These are phyloP conservation scores for Fraxinus latifolia DNA, from an alignment of 305 asterid genomes.

Conservation along the genomic window DNA sequence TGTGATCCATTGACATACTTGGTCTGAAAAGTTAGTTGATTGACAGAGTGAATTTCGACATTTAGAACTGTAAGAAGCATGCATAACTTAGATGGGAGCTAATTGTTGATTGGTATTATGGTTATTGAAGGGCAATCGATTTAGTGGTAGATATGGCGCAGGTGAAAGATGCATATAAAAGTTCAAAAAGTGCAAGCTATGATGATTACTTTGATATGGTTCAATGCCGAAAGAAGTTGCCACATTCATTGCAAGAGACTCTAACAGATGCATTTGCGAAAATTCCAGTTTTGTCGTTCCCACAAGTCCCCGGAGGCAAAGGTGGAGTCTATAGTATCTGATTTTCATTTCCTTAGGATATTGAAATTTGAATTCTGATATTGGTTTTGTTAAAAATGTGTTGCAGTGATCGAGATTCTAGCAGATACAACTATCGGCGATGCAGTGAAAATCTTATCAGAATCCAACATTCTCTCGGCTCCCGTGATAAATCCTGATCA, in stretches of 20 bases:
- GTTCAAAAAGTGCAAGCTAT: conserved; percentile 27
- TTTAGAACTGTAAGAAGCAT: background rate
- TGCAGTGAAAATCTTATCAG: conserved; percentile 68
- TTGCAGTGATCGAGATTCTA: conserved; percentile 62
- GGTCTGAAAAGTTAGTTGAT: background rate
- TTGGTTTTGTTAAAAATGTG: background rate
- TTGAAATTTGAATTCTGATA: background rate
- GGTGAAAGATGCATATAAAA: conserved; percentile 16
- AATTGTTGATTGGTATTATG: background rate
- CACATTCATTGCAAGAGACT: conserved; percentile 54
- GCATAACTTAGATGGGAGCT: background rate
- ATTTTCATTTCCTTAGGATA: background rate
- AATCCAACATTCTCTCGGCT: conserved; percentile 73
- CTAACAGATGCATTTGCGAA: conserved; percentile 61
- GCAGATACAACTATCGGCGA: conserved; percentile 58
- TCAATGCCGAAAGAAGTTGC: conserved; percentile 57
- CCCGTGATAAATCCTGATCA: conserved; percentile 59
- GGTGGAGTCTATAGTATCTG: conserved; percentile 29
- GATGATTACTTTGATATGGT: conserved; percentile 74
- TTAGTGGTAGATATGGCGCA: conserved; percentile 40
- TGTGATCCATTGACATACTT: background rate
- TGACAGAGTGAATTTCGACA: background rate
- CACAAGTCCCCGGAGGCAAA: conserved; percentile 61
- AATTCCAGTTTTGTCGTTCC: conserved; percentile 76
- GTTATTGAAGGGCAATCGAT: background rate